Base-by-base conservation (phyloP, 805 yeast species). In the Starmerella sp. region DNA sequence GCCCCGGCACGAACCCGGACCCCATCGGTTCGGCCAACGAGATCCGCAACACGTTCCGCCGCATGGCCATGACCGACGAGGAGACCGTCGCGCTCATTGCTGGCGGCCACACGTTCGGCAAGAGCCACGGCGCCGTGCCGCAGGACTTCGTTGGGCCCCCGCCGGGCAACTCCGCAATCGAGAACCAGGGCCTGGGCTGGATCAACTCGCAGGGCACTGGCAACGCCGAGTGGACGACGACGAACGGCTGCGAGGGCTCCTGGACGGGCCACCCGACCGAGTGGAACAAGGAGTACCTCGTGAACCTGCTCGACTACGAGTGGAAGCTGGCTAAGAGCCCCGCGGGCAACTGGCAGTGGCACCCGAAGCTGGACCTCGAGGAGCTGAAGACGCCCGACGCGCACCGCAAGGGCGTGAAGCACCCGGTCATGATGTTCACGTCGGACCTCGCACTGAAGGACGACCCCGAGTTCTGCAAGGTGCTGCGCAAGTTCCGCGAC, bases 71-170 rank as follows among this genome's bases (percentile, higher is more conserved):
- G 61, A 44, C 30, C 44, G 61, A 58, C 30, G 56, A 56, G 56
- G 61, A 58, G 54, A 58, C 61, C 9, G 61, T 58, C 3, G 61
- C 60, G 1, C 46, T 58, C 4, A 58, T 58, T 54, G 61, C 61
- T 9, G 61, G 61, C 36, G 61, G 61, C 37, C 61, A 58, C 55
- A 22, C 56, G 29, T 58, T 58, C 54, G 61, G 61, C 22, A 56
- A 54, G 58, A 41, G 53, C 14, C 61, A 58, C 52, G 61, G 61
- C 14, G 60, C 59, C 17, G 60, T 56, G 10, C 43, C 57, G n/a
- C 28, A 39, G 41, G 31, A 34, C 11, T 49, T 48, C 44, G 48
- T 56, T 10, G 61, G 60, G 6, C 56, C 60, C 2, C 56, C 61
- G 30, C 61, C 61, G 11, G 60, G 37, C 35, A 48, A 58, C 32